Conservation (phyloP, 495 filamentous ascomycete species). For the Aspergillus taichungensis region DNA sequence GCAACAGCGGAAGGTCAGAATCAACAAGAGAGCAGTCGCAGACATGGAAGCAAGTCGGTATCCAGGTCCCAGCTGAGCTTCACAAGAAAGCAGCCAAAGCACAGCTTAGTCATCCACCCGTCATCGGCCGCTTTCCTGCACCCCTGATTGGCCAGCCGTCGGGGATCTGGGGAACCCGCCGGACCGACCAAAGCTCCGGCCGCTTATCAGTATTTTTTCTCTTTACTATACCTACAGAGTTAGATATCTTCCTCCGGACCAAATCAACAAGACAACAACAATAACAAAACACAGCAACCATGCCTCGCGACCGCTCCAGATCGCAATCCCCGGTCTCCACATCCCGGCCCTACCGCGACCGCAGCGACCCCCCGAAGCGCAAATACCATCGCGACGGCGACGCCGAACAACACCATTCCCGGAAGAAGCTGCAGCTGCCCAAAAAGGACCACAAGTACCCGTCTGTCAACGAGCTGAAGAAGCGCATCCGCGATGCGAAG, state of each 20-base stretch:
- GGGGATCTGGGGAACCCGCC: conserved; percentile 13
- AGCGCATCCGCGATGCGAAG: conserved; percentile 43
- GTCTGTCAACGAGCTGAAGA: conserved; percentile 45
- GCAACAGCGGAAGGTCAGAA: neutral
- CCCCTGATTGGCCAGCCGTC: conserved; percentile 20
- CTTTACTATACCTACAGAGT: neutral
- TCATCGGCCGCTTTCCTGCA: conserved; percentile 12
- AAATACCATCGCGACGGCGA: conserved; percentile 15
- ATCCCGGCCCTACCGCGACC: conserved; percentile 11
- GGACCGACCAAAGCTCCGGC: conserved; percentile 21
- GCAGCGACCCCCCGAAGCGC: conserved; percentile 21
- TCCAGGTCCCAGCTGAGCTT: neutral
- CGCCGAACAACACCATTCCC: conserved; percentile 13
- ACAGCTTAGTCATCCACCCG: conserved; percentile 3
- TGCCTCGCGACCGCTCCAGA: conserved; percentile 8
- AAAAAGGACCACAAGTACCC: conserved; percentile 28
- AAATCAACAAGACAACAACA: neutral
- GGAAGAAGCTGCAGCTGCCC: conserved; percentile 10
- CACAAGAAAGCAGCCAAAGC: neutral
- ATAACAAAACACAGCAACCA: neutral
- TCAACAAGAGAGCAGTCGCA: too few relatives aligned
- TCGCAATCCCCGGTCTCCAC: neutral
- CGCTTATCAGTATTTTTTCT: conserved; percentile 7
- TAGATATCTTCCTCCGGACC: neutral
- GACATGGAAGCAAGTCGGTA: too few relatives aligned